These are phyloP conservation scores for Mycena epipterygia DNA, from an alignment of 768 basidiomycete genomes.

Conservation along the genomic window DNA sequence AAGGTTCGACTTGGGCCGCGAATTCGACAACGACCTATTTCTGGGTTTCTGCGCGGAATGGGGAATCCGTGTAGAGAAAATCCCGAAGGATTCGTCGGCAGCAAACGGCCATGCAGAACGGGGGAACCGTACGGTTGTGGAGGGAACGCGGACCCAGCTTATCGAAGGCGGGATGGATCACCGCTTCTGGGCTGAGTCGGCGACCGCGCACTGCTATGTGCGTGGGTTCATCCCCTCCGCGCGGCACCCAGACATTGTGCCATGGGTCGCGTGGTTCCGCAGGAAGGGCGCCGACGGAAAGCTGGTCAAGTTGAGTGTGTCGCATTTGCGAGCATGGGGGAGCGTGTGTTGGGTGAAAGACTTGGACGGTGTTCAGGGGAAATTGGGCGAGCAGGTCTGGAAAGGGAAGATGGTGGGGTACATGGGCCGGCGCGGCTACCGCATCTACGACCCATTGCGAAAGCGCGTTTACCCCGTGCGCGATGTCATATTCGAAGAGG, in stretches of 20 bases:
- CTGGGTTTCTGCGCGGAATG: slow-evolving; percentile 21
- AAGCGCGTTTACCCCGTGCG: background rate
- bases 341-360: background rate
- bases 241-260: slow-evolving; percentile 23
- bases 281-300: background rate
- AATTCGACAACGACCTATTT: slow-evolving; percentile 42
- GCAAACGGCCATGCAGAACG: slow-evolving; percentile 43
- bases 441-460: background rate
- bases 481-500: background rate
- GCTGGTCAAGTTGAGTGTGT: background rate
- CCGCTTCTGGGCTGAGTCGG: background rate
- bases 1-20: slow-evolving; percentile 41
- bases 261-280: background rate
- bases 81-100: slow-evolving; percentile 37
- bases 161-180: background rate
- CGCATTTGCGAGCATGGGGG: background rate
- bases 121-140: slow-evolving; percentile 34
- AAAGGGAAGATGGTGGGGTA: background rate
- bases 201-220: slow-evolving; percentile 25
- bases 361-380: background rate
- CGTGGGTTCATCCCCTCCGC: slow-evolving; percentile 36
- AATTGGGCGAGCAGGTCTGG: background rate
- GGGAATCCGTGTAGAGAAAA: slow-evolving; percentile 35
- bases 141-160: slow-evolving; percentile 20
- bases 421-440: background rate